phyloP scores from a whole-genome alignment of 2,329 filamentous ascomycete genomes.

The Aspergillus neoniger region DNA sequence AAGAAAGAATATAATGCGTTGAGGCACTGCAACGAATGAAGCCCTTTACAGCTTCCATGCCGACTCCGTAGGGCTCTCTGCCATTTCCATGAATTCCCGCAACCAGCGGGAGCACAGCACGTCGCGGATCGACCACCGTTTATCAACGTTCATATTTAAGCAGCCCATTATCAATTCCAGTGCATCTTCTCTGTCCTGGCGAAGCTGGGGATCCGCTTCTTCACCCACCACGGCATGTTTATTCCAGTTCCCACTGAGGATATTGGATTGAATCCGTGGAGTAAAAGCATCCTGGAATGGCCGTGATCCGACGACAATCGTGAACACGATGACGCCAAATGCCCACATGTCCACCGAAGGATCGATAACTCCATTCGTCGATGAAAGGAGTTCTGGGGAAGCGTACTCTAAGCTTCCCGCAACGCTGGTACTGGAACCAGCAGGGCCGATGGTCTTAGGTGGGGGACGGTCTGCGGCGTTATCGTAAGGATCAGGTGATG shows the following conservation, averaged over 20 bases:
- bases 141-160: conserved; percentile 57
- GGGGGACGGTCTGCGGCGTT: conserved; percentile 50
- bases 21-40: background rate
- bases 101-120: conserved; percentile 61
- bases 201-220: conserved; percentile 37
- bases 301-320: conserved; percentile 61
- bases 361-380: conserved; percentile 43
- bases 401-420: conserved; percentile 62
- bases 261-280: conserved; percentile 60
- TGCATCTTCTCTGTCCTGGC: conserved; percentile 51
- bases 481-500: conserved; percentile 53
- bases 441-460: conserved; percentile 54
- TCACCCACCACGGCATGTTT: conserved; percentile 50
- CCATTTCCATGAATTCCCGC: conserved; percentile 38
- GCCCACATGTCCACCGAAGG: conserved; percentile 68
- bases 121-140: conserved; percentile 60
- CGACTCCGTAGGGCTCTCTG: conserved; percentile 32
- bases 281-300: conserved; percentile 64
- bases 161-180: conserved; percentile 62
- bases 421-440: conserved; percentile 58
- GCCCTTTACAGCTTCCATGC: conserved; percentile 41
- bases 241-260: conserved; percentile 62
- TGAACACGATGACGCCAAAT: conserved; percentile 64
- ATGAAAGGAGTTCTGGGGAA: conserved; percentile 49
- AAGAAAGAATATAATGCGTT: background rate